These are phyloP conservation scores for Colletotrichum australisinense DNA, from an alignment of 2,329 filamentous ascomycete genomes.

Conservation along the genomic window DNA sequence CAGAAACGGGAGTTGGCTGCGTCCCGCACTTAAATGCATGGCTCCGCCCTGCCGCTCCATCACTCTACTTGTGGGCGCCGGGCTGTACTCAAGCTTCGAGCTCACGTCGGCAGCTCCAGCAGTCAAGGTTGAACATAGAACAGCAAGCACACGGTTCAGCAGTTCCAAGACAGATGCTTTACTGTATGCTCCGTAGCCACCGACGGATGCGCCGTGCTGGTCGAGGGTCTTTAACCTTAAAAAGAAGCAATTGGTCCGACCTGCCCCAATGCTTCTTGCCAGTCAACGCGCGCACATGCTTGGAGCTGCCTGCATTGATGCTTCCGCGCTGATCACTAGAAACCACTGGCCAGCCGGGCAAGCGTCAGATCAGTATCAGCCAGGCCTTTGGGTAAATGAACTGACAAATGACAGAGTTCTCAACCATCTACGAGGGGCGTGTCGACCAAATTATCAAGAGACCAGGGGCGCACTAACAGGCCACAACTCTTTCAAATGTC, in stretches of 20 bases:
- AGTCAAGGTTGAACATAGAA: conserved; percentile 6
- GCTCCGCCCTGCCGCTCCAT: conserved; percentile 1
- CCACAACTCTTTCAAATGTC: conserved; percentile 10
- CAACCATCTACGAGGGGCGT: conserved; percentile 1
- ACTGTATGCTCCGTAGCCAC: neutral
- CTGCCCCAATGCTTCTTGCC: neutral
- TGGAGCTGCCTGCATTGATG: neutral
- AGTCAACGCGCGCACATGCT: neutral
- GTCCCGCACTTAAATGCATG: conserved; percentile 20
- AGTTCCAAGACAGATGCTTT: conserved; percentile 2
- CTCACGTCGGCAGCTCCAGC: neutral
- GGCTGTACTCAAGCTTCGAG: neutral
- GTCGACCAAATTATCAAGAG: conserved; percentile 10
- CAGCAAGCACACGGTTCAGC: conserved; percentile 29
- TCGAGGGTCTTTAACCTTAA: conserved; percentile 8
- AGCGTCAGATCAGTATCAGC: neutral
- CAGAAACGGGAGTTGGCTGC: conserved; percentile 12
- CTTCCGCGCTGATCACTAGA: neutral
- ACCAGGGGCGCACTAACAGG: conserved; percentile 12
- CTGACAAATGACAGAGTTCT: neutral
- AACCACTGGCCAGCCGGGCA: neutral
- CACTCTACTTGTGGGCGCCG: neutral
- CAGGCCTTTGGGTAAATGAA: neutral
- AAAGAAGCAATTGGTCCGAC: neutral
- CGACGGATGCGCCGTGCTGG: neutral